Conservation (phyloP, 2,329 filamentous ascomycete species). For the Ceratocystis ficicola region DNA sequence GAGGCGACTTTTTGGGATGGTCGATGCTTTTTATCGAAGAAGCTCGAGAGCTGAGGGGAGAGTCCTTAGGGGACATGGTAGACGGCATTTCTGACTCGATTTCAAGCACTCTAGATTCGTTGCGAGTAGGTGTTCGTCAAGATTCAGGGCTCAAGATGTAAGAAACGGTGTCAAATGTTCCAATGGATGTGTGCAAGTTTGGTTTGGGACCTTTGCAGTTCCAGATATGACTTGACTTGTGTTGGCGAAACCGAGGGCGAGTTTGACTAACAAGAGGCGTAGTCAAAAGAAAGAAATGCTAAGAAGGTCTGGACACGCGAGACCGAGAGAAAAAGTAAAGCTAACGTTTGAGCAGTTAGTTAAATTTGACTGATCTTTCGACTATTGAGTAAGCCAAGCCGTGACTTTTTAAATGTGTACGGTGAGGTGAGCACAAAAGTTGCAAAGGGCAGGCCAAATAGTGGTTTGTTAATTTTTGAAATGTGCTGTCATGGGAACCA, state of each 20-base stretch:
- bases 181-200: background rate
- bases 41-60: constrained; percentile 21
- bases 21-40: constrained; percentile 22
- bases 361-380: background rate
- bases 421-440: constrained; percentile 8
- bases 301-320: background rate
- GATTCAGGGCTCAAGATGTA: background rate
- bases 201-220: background rate
- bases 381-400: constrained; percentile 5
- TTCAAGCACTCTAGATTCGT: background rate
- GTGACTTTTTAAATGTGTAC: background rate
- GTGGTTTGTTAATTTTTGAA: constrained; percentile 1
- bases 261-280: background rate
- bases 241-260: background rate
- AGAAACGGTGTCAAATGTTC: background rate
- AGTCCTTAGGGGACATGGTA: constrained; percentile 21
- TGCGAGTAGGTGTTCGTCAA: background rate
- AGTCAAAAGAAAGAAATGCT: background rate
- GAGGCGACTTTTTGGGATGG: constrained; percentile 18
- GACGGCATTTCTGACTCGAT: constrained; percentile 6
- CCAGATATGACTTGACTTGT: background rate
- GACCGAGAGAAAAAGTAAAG: background rate
- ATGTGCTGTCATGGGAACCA: constrained; percentile 6
- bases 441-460: constrained; percentile 12
- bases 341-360: background rate